Evolutionary conservation across 1,139 yeast genomes (phyloP), one percentile per base, ranked within the genome.

Genomic region (Pichia sp.): DNA sequence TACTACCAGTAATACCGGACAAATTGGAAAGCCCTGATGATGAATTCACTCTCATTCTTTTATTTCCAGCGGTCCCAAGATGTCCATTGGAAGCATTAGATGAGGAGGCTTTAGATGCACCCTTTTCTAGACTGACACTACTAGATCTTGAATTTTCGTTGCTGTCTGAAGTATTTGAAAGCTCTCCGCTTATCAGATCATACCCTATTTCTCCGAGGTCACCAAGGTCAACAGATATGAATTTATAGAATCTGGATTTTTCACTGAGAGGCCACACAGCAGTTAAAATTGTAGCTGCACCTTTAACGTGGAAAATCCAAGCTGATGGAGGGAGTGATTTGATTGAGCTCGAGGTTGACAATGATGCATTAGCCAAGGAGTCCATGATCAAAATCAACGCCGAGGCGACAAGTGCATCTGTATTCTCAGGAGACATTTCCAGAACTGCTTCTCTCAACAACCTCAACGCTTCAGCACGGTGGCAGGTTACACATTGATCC

Each of bases 271-370:
- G 97, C 88, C 97, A 91, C 16, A 91, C 96, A 0, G 97, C 96
- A 1, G 96, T 87, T 55, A 92, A 75, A 50, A 92, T 92, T 0
- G 97, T 92, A 4, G 97, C 97, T 0, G 97, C 97, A 27, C 97
- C 98, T 64, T 95, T 88, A 14, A 92, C 97, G 67, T 92, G 97
- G 74, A 90, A 93, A 55, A 92, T 85, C 98, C 98, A 92, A 0
- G 97, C 96, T 7, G 93, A 85, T 1, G 97, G 93, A 1, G 97
- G 96, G 54, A 91, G 73, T 5, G 89, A 80, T 61, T 83, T 83
- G 4, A 71, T 73, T 6, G 74, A 72, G 34, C 85, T 78, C 3
- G 84, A 76, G 5, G 81, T 76, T 2, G 96, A 91, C 48, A 85
- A 76, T 2, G 95, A 83, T 0, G 97, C 97, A 71, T 92, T 92